Evolutionary conservation across 805 yeast genomes (phyloP).

Genomic region (Tetrapisispora namnaoensis): DNA sequence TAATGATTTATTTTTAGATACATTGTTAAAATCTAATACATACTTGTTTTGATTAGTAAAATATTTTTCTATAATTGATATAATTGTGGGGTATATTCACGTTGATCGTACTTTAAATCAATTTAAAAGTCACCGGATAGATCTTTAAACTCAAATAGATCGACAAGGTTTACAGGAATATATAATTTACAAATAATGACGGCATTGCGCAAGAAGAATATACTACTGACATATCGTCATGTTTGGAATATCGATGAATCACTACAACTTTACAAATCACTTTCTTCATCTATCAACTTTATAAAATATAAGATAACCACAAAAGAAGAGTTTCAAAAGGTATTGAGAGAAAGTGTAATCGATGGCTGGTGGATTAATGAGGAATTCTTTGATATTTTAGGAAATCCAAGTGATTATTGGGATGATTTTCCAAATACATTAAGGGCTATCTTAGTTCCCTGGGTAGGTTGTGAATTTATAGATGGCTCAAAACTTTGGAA

Average conservation of each 20-base stretch:
- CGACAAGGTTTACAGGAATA: too few species aligned
- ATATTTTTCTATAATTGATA: not conserved
- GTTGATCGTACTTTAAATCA: too few species aligned
- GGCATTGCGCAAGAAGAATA: conserved; percentile 14
- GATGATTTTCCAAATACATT: conserved; percentile 39
- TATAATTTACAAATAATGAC: not conserved
- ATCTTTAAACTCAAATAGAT: too few species aligned
- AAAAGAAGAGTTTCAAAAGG: conserved; percentile 33
- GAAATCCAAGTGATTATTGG: conserved; percentile 37
- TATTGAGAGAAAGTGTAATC: conserved; percentile 34
- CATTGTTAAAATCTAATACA: not conserved
- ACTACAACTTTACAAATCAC: conserved; percentile 35
- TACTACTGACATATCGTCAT: conserved; percentile 26
- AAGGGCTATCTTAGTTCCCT: conserved; percentile 43
- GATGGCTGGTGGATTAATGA: conserved; percentile 48
- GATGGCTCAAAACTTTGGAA: conserved; percentile 36
- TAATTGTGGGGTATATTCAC: not conserved
- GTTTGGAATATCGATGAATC: conserved; percentile 32
- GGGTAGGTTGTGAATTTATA: conserved; percentile 52
- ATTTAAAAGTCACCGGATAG: not conserved
- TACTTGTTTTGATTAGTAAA: too few species aligned
- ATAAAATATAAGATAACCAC: conserved; percentile 35
- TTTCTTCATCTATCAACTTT: conserved; percentile 34
- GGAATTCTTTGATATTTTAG: conserved; percentile 37
- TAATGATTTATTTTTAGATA: not conserved